These are phyloP conservation scores for Metschnikowia corniflorae DNA, from an alignment of 805 yeast species.

Conservation along the genomic window DNA sequence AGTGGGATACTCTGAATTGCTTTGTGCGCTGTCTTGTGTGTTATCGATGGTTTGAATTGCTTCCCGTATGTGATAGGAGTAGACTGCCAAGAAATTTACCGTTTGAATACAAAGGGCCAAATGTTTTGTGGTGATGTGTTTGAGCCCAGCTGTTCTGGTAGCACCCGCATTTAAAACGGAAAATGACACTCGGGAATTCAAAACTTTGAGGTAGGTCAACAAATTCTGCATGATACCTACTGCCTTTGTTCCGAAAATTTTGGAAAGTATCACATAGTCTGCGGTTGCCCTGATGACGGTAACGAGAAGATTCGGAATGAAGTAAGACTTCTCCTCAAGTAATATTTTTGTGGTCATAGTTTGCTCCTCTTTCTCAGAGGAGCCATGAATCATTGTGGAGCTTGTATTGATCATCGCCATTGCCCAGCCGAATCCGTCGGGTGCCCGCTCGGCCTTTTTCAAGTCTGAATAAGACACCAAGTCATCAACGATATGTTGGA, in stretches of 20 bases:
- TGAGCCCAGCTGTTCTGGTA: slow-evolving; percentile 66
- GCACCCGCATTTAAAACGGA: slow-evolving; percentile 75
- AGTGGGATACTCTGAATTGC: slow-evolving; percentile 21
- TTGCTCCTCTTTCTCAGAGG: too few species aligned
- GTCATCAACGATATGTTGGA: slow-evolving; percentile 26
- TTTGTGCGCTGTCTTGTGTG: slow-evolving; percentile 3
- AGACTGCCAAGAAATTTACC: slow-evolving; percentile 42
- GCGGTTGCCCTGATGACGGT: slow-evolving; percentile 31
- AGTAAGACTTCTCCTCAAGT: too few species aligned
- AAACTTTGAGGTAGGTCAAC: slow-evolving; percentile 41
- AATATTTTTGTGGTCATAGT: too few species aligned
- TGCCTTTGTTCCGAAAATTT: slow-evolving; percentile 49
- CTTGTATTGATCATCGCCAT: slow-evolving; percentile 21
- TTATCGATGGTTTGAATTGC: slow-evolving; percentile 10
- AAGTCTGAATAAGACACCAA: slow-evolving; percentile 24
- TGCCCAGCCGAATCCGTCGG: slow-evolving; percentile 29
- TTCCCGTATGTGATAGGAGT: slow-evolving; percentile 32
- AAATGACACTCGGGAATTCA: slow-evolving; percentile 53
- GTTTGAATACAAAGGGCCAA: slow-evolving; percentile 65
- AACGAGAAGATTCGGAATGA: slow-evolving; percentile 29
- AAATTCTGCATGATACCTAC: slow-evolving; percentile 41
- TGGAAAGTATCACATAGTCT: slow-evolving; percentile 54
- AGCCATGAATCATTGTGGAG: too few species aligned
- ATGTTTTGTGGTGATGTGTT: slow-evolving; percentile 71
- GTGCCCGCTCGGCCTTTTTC: too few species aligned